Conservation (phyloP, 73 alveolate species). For the Paramecium pentaurelia region DNA sequence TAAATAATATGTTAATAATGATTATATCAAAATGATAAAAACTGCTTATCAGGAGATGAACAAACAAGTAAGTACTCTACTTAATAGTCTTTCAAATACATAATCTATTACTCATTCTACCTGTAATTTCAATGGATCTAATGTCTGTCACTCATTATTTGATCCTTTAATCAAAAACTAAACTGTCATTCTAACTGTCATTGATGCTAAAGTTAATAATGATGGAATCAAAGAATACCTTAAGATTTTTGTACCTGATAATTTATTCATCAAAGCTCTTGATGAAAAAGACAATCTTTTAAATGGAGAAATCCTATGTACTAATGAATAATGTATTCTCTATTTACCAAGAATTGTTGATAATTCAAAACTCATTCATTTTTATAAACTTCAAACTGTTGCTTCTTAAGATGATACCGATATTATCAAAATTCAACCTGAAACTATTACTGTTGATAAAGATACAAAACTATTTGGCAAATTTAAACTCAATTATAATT, state of each 20-base stretch:
- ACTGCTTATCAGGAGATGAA: background rate
- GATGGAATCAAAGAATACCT: background rate
- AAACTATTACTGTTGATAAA: background rate
- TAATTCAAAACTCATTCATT: background rate
- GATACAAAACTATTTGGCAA: background rate
- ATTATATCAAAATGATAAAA: conserved; percentile 59
- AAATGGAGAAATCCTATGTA: background rate
- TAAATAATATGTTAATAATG: conserved; percentile 76
- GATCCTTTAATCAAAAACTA: background rate
- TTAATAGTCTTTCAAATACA: background rate
- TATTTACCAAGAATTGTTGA: background rate
- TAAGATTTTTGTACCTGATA: background rate
- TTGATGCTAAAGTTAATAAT: background rate
- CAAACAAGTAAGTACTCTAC: background rate
- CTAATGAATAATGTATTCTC: background rate
- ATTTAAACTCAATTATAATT: background rate
- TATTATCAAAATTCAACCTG: background rate
- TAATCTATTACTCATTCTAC: background rate
- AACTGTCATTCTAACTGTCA: background rate
- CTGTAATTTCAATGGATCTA: background rate
- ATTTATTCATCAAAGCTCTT: background rate
- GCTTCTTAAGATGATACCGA: background rate
- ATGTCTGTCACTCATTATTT: background rate
- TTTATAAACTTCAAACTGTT: background rate
- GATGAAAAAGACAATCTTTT: background rate